Evolutionary conservation across 345 rosid species (phyloP), one percentile per base, ranked within the genome.

Genomic region (Balakata baccata): DNA sequence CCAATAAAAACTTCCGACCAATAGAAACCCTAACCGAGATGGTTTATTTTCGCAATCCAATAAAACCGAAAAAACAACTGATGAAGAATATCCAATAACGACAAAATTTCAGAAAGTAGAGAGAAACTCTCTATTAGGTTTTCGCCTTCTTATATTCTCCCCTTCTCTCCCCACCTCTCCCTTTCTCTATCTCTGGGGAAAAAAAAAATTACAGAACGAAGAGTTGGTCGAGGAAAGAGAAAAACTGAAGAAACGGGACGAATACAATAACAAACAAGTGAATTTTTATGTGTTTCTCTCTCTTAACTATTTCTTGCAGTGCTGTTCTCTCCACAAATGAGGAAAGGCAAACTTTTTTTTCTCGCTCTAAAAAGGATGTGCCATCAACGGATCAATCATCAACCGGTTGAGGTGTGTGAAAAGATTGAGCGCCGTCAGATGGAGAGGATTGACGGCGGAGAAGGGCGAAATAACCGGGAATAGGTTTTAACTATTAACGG

Each of bases 11-110:
- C 45, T 4, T 14, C 9, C 39, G 11, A 13, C 52, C 50, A 45
- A 57, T 37, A 13, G 47, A 80, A 87, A 86, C 91, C 89, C 91
- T 86, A 87, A 76, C 79, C 76, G 56, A 76, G 82, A 84, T 81
- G 74, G 62, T 39, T 41, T 43, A 66, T 72, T 29, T 77, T 68
- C 60, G 45, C 68, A 80, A 72, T 67, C 70, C 59, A 43, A 58
- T 3, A 22, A 12, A 68, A 52, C 23, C 34, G 46, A 2, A 20
- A 23, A 29, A 29, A 29, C 34, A 29, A 29, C 34, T 1, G 34
- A 29, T 2, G 34, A 29, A 29, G 34, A 29, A 29, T 29, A 1
- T 29, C 34, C 34, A 29, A 60, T 52, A 57, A 63, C 57, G 47
- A 69, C 56, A 10, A 61, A 63, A 68, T 38, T 57, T 29, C 5